Evolutionary conservation across 2,329 filamentous ascomycete genomes (phyloP).

Genomic region (Didymosphaeria variabile): DNA sequence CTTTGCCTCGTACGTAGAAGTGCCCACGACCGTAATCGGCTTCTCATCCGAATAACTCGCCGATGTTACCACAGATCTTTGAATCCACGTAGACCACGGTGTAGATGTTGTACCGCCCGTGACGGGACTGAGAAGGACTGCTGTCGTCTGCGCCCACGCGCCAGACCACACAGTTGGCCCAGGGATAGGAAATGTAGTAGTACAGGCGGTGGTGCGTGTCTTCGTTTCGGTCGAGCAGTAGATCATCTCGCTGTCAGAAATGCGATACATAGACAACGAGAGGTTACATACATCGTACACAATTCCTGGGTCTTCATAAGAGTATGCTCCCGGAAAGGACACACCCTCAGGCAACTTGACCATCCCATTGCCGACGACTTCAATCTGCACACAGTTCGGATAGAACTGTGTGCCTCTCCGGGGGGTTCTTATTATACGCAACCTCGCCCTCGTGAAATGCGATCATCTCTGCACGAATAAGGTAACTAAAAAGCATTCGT

Average conservation of each 20-base stretch:
- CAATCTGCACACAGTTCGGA: slow-evolving; percentile 53
- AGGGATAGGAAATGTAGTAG: slow-evolving; percentile 51
- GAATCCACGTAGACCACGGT: slow-evolving; percentile 44
- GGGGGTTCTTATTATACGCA: slow-evolving; percentile 37
- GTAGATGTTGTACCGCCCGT: slow-evolving; percentile 36
- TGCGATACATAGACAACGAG: slow-evolving; percentile 22
- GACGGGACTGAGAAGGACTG: slow-evolving; percentile 39
- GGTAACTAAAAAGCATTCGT: slow-evolving; percentile 49
- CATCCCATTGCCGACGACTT: slow-evolving; percentile 44
- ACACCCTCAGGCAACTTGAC: slow-evolving; percentile 50
- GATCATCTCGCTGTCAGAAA: slow-evolving; percentile 27
- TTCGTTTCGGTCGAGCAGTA: slow-evolving; percentile 49
- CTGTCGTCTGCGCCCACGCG: slow-evolving; percentile 44
- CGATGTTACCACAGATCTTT: slow-evolving; percentile 32
- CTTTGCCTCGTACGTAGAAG: slow-evolving; percentile 30
- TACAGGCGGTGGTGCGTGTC: slow-evolving; percentile 33
- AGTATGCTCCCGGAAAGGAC: slow-evolving; percentile 56
- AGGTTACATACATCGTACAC: slow-evolving; percentile 44
- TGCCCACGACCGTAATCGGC: slow-evolving; percentile 34
- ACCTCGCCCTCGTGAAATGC: slow-evolving; percentile 52
- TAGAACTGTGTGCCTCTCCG: slow-evolving; percentile 52
- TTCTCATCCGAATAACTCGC: slow-evolving; percentile 35
- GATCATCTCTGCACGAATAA: slow-evolving; percentile 55
- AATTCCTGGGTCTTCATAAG: slow-evolving; percentile 46
- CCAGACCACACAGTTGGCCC: slow-evolving; percentile 51